Evolutionary conservation across 352 stramenopile species (phyloP).

Genomic region (Globisporangium nagaii): DNA sequence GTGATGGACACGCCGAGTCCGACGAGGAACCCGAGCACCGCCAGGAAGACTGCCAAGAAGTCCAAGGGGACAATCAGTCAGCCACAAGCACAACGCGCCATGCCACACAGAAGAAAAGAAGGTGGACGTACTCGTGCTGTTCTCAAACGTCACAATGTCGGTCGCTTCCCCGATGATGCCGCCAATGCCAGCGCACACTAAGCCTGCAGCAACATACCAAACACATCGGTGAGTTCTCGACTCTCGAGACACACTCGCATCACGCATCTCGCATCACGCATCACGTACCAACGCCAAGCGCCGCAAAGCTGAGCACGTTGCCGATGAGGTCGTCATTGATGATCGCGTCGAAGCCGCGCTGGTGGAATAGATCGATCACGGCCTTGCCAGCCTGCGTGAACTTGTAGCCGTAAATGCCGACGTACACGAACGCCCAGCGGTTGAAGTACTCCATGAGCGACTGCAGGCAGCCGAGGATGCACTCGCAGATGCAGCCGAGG

Average conservation of each 20-base stretch:
- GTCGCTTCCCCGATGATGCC: conserved; percentile 45
- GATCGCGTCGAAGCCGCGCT: conserved; percentile 93
- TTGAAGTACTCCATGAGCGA: conserved; percentile 92
- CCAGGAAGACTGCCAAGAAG: conserved; percentile 39
- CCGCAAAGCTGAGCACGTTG: conserved; percentile 87
- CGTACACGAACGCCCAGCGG: conserved; percentile 93
- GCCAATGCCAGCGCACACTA: conserved; percentile 64
- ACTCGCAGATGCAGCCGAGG: conserved; percentile 76
- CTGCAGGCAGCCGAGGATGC: conserved; percentile 78
- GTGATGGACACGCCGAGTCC: conserved; percentile 87
- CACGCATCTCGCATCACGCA: neutral
- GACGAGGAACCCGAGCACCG: conserved; percentile 85
- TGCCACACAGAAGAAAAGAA: neutral
- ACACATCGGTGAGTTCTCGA: too few species aligned
- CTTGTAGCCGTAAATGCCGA: conserved; percentile 92
- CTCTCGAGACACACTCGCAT: neutral
- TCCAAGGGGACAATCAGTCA: neutral
- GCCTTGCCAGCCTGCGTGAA: conserved; percentile 92
- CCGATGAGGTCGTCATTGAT: conserved; percentile 96
- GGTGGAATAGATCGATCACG: conserved; percentile 91
- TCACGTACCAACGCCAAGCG: conserved; percentile 78
- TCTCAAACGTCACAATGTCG: conserved; percentile 49
- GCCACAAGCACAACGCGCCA: too few species aligned
- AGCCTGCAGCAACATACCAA: too few species aligned
- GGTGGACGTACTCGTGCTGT: conserved; percentile 45